phyloP scores from a whole-genome alignment of 2,329 filamentous ascomycete species.

The Chalara sp. region DNA sequence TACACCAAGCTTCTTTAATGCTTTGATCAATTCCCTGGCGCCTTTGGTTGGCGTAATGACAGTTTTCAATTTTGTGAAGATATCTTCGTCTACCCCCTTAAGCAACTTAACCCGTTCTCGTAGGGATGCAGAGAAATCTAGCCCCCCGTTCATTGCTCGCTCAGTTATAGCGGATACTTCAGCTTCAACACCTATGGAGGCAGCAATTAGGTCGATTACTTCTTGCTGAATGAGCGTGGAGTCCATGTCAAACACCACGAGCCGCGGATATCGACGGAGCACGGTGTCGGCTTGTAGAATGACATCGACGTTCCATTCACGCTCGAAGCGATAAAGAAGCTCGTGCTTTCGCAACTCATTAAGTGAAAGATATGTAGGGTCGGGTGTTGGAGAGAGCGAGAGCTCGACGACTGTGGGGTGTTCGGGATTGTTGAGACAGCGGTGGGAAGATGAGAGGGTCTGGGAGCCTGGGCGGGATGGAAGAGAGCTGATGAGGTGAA shows the following conservation, averaged over 20 bases:
- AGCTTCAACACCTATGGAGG: conserved; percentile 73
- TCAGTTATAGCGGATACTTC: conserved; percentile 85
- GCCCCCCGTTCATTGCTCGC: conserved; percentile 90
- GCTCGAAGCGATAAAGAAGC: conserved; percentile 76
- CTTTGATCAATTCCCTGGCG: conserved; percentile 65
- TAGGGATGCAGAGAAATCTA: conserved; percentile 84
- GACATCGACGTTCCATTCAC: conserved; percentile 83
- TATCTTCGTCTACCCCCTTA: conserved; percentile 68
- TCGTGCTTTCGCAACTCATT: conserved; percentile 72
- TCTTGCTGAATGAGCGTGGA: conserved; percentile 95
- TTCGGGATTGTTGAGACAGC: conserved; percentile 54
- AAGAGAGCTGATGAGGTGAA: conserved; percentile 59
- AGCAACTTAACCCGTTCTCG: conserved; percentile 74
- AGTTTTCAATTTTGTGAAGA: conserved; percentile 71
- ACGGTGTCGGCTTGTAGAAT: conserved; percentile 68
- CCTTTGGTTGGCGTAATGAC: conserved; percentile 78
- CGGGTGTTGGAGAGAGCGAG: conserved; percentile 53
- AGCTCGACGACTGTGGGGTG: conserved; percentile 61
- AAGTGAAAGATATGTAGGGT: conserved; percentile 57
- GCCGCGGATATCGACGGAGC: conserved; percentile 71
- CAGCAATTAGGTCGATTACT: conserved; percentile 91
- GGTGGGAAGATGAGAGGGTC: conserved; percentile 53
- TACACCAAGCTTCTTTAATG: conserved; percentile 71
- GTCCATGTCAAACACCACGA: conserved; percentile 98
- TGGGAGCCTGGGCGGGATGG: conserved; percentile 44